phyloP scores from a whole-genome alignment of 805 yeast species.

The Metschnikowia anglica region DNA sequence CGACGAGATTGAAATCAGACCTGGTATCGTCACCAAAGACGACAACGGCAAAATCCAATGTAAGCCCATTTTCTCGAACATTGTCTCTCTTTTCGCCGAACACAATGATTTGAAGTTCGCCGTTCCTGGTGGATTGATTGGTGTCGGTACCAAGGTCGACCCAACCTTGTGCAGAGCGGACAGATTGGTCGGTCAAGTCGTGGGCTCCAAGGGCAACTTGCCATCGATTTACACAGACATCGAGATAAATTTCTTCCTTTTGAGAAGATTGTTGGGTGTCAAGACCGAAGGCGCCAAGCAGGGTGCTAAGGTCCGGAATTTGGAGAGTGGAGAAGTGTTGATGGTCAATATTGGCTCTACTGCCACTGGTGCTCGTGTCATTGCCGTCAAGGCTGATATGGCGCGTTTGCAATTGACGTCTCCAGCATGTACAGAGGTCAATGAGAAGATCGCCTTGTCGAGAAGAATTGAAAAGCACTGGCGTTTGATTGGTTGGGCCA shows the following conservation, averaged over 20 bases:
- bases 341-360: conserved; percentile 99
- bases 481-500: conserved; percentile 99
- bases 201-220: conserved; percentile 93
- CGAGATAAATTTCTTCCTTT: conserved; percentile 93
- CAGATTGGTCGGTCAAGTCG: conserved; percentile 98
- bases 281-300: conserved; percentile 97
- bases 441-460: conserved; percentile 97
- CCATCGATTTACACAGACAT: conserved; percentile 97
- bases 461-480: conserved; percentile 99
- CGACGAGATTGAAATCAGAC: conserved; percentile 98
- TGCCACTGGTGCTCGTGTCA: conserved; percentile 98
- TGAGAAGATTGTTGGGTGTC: conserved; percentile 96
- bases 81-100: conserved; percentile 94
- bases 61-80: conserved; percentile 91
- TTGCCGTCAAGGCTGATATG: conserved; percentile 98
- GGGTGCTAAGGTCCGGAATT: conserved; percentile 89
- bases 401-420: conserved; percentile 95
- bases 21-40: conserved; percentile 97
- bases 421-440: conserved; percentile 98
- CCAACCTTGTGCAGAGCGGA: conserved; percentile 99
- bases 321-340: conserved; percentile 90
- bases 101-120: conserved; percentile 97
- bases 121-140: conserved; percentile 99
- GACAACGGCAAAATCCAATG: conserved; percentile 86
- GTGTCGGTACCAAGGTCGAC: conserved; percentile 99